Conservation (phyloP, 2,329 filamentous ascomycete species). For the Venturia nashicola region DNA sequence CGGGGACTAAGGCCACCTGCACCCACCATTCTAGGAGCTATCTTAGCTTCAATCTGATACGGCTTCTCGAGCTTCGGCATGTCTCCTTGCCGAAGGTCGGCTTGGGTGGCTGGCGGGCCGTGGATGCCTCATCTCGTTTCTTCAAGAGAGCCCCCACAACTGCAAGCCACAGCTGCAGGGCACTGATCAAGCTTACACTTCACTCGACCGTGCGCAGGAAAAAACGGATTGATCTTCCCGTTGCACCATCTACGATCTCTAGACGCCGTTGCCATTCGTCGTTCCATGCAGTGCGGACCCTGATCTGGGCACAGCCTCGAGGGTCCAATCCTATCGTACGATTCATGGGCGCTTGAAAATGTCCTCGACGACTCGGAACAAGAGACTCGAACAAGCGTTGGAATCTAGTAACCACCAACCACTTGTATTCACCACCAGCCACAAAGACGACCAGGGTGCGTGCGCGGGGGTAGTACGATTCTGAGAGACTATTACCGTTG, state of each 20-base stretch:
- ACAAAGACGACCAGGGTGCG: neutral
- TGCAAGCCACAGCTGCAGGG: constrained; percentile 1
- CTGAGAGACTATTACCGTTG: neutral
- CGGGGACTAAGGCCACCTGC: neutral
- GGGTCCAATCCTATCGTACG: too few relatives aligned
- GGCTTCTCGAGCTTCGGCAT: neutral
- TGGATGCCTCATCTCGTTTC: neutral
- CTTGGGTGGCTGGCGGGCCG: neutral
- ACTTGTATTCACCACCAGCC: neutral
- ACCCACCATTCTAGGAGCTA: neutral
- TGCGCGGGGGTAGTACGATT: neutral
- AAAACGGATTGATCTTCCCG: neutral
- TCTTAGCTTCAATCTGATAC: neutral
- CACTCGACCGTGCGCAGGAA: neutral
- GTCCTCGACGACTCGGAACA: neutral
- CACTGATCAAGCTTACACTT: neutral
- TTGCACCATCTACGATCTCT: neutral
- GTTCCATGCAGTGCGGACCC: neutral
- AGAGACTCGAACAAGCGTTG: neutral
- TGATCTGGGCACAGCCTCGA: neutral
- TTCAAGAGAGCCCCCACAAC: neutral
- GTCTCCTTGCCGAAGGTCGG: neutral
- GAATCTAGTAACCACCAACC: neutral
- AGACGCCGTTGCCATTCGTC: neutral
- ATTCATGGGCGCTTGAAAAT: neutral